Conservation (phyloP, 78 protist species). For the Dictyostelium citrinum region DNA sequence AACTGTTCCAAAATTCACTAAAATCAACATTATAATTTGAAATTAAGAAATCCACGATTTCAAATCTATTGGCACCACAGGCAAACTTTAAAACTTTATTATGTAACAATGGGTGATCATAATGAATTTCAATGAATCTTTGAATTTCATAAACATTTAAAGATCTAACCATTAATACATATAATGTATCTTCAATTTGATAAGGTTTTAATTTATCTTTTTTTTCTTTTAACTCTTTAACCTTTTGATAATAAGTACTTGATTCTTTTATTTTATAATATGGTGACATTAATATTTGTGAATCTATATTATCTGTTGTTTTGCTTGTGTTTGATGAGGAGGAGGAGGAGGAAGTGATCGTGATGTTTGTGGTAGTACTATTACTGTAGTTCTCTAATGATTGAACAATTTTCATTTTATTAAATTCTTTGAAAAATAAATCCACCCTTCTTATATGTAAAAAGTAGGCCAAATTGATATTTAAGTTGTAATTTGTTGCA, state of each 20-base stretch:
- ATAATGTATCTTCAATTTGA: background rate
- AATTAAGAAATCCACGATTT: background rate
- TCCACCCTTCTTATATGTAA: background rate
- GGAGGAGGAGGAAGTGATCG: too few species aligned
- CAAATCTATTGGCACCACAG: background rate
- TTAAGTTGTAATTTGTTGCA: background rate
- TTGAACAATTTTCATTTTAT: too few species aligned
- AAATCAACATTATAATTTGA: background rate
- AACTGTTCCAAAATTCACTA: background rate
- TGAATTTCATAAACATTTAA: background rate
- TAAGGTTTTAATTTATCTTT: background rate
- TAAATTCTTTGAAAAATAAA: background rate
- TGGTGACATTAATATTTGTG: background rate
- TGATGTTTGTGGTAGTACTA: too few species aligned
- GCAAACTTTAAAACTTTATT: background rate
- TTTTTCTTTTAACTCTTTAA: background rate
- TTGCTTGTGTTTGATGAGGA: too few species aligned
- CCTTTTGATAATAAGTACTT: background rate
- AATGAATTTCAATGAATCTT: background rate
- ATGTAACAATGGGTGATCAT: background rate
- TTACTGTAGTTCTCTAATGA: too few species aligned
- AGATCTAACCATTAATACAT: background rate
- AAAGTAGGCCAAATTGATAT: background rate
- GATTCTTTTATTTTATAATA: background rate
- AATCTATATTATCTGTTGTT: too few species aligned